Evolutionary conservation across 495 filamentous ascomycete species (phyloP).

Genomic region (Lepraria neglecta): DNA sequence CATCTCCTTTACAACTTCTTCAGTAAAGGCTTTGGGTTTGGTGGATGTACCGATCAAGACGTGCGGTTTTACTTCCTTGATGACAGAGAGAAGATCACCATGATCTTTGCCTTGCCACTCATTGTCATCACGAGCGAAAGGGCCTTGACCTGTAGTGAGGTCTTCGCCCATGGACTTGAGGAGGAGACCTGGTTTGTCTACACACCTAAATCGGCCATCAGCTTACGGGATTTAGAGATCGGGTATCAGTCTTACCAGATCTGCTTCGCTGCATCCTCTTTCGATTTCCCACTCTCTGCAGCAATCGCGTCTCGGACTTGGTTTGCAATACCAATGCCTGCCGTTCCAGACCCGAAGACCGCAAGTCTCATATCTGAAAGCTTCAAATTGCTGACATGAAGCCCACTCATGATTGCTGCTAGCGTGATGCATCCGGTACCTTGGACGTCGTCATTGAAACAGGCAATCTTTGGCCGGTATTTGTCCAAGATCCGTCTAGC

Average conservation of each 20-base stretch:
- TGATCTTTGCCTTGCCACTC: constrained; percentile 56
- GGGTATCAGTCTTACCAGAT: constrained; percentile 56
- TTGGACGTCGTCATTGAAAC: constrained; percentile 91
- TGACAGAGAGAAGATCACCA: constrained; percentile 55
- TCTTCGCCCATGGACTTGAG: constrained; percentile 52
- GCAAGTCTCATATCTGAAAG: constrained; percentile 63
- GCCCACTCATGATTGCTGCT: constrained; percentile 67
- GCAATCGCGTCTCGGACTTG: constrained; percentile 75
- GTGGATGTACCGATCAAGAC: constrained; percentile 82
- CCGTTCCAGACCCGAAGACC: constrained; percentile 77
- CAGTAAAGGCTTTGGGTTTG: constrained; percentile 68
- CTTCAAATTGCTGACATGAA: constrained; percentile 61
- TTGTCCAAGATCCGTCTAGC: constrained; percentile 65
- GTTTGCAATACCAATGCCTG: constrained; percentile 80
- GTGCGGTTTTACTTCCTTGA: constrained; percentile 70
- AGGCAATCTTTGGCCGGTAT: constrained; percentile 64
- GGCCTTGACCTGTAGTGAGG: constrained; percentile 58
- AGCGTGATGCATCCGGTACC: constrained; percentile 84
- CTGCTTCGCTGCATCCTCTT: constrained; percentile 69
- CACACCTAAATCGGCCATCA: constrained; percentile 49
- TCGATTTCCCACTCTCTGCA: constrained; percentile 57
- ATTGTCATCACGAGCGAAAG: constrained; percentile 57
- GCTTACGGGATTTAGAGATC: background rate
- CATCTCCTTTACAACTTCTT: constrained; percentile 71
- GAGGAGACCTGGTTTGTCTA: constrained; percentile 79